Percentiles rank a stretch among this genome's conserved stretches.
Evolutionary conservation across 2,329 filamentous ascomycete genomes (phyloP).

Genomic region (Trichoderma endophyticum): DNA sequence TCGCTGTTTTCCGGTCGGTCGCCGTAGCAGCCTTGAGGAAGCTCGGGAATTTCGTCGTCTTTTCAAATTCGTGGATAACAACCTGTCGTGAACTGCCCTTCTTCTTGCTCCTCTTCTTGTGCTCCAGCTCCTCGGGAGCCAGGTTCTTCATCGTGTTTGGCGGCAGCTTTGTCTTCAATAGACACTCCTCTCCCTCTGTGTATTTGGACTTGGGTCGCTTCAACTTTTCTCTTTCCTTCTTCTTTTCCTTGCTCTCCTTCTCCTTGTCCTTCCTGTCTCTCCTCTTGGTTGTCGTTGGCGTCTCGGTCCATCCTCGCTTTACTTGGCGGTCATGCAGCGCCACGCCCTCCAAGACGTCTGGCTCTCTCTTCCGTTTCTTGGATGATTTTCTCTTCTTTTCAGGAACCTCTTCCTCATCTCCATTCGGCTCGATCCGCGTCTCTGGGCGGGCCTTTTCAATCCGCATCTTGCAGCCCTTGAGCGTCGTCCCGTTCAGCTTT

Average conservation of each 20-base stretch:
- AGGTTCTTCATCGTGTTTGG: constrained; percentile 43
- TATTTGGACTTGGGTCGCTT: constrained; percentile 71
- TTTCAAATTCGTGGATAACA: constrained; percentile 85
- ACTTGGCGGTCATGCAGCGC: constrained; percentile 74
- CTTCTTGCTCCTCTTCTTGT: constrained; percentile 61
- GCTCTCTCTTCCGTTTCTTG: constrained; percentile 51
- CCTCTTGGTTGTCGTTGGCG: constrained; percentile 49
- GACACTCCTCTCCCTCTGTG: constrained; percentile 73
- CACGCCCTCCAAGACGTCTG: constrained; percentile 59
- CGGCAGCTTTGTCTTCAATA: constrained; percentile 78
- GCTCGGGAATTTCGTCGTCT: constrained; percentile 75
- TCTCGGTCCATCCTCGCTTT: constrained; percentile 85
- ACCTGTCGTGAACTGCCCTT: constrained; percentile 51
- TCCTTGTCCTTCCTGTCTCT: constrained; percentile 46
- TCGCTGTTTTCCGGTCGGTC: constrained; percentile 37
- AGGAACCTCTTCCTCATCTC: constrained; percentile 32
- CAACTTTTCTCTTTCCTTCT: constrained; percentile 55
- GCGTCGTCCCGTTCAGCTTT: constrained; percentile 81
- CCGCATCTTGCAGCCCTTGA: constrained; percentile 81
- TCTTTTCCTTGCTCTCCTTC: constrained; percentile 47
- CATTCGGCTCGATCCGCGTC: constrained; percentile 35
- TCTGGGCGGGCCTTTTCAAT: constrained; percentile 75
- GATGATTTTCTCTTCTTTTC: constrained; percentile 36
- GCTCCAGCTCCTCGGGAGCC: constrained; percentile 40
- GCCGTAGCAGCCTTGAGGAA: constrained; percentile 62